These are phyloP conservation scores for Coemansia sp. DNA, from an alignment of 371 early-diverging fungal genomes.

Conservation along the genomic window DNA sequence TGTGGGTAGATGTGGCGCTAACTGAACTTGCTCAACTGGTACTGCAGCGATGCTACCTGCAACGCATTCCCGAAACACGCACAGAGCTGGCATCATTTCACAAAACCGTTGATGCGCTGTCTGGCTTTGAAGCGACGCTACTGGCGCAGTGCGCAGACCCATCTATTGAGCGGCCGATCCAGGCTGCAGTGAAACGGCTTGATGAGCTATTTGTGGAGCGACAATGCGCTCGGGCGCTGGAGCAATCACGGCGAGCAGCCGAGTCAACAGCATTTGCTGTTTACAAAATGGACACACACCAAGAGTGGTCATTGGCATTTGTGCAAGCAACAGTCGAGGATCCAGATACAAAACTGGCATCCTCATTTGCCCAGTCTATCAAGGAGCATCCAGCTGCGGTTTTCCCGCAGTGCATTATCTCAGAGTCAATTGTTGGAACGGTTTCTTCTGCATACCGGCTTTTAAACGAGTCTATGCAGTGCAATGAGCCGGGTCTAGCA, in stretches of 20 bases:
- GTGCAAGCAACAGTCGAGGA: not conserved
- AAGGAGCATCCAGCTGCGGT: not conserved
- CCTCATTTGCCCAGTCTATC: not conserved
- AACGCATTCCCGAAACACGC: slow-evolving; percentile 19
- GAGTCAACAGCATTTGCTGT: slow-evolving; percentile 17
- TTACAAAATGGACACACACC: slow-evolving; percentile 6
- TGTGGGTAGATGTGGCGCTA: slow-evolving; percentile 4
- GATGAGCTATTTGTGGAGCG: slow-evolving; percentile 17
- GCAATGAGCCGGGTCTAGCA: not conserved
- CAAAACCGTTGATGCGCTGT: not conserved
- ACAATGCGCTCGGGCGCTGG: slow-evolving; percentile 19
- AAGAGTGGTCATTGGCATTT: slow-evolving; percentile 15
- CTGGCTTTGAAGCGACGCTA: slow-evolving; percentile 16
- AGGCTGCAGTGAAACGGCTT: slow-evolving; percentile 7
- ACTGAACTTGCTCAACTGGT: slow-evolving; percentile 12
- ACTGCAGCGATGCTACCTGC: slow-evolving; percentile 27
- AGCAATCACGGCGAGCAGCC: slow-evolving; percentile 11
- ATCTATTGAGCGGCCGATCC: slow-evolving; percentile 13
- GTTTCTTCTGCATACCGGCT: slow-evolving; percentile 18
- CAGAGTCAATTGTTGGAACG: slow-evolving; percentile 10
- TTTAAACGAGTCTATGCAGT: slow-evolving; percentile 17
- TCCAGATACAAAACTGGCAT: not conserved
- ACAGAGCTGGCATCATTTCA: slow-evolving; percentile 10
- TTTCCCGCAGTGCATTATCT: slow-evolving; percentile 31
- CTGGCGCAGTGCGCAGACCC: slow-evolving; percentile 3